These are phyloP conservation scores for Sclerotinia subarctica DNA, from an alignment of 2,329 filamentous ascomycete species.

Conservation along the genomic window DNA sequence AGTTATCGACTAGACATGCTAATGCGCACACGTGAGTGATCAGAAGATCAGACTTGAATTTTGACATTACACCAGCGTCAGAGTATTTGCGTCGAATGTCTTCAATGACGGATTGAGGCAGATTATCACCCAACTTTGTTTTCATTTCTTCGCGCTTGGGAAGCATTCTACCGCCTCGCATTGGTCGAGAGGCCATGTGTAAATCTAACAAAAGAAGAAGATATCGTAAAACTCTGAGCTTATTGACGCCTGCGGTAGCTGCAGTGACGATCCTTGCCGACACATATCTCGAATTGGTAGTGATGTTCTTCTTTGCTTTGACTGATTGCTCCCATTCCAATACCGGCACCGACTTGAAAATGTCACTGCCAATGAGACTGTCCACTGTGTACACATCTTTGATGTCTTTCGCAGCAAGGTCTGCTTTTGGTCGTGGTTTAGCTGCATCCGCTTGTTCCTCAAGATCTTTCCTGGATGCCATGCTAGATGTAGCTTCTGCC, in stretches of 20 bases:
- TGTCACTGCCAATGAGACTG: slow-evolving; percentile 63
- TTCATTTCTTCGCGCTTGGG: slow-evolving; percentile 61
- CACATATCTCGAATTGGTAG: slow-evolving; percentile 59
- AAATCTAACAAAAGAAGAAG: slow-evolving; percentile 56
- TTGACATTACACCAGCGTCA: slow-evolving; percentile 60
- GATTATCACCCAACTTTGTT: slow-evolving; percentile 50
- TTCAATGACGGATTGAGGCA: slow-evolving; percentile 61
- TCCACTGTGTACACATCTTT: slow-evolving; percentile 70
- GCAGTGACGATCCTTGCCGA: slow-evolving; percentile 55
- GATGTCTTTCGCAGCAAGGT: slow-evolving; percentile 62
- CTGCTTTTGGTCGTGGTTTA: slow-evolving; percentile 71
- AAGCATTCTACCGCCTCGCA: slow-evolving; percentile 47
- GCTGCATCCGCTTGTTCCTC: slow-evolving; percentile 62
- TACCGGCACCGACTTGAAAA: slow-evolving; percentile 65
- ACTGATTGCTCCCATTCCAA: slow-evolving; percentile 71
- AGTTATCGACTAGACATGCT: slow-evolving; percentile 69
- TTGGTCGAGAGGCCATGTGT: slow-evolving; percentile 47
- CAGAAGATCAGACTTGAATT: slow-evolving; percentile 68
- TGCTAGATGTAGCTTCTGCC: slow-evolving; percentile 57
- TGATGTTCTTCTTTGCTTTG: slow-evolving; percentile 55
- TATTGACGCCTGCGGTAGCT: slow-evolving; percentile 45
- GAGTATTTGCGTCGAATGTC: slow-evolving; percentile 68
- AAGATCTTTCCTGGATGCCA: slow-evolving; percentile 64
- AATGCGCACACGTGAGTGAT: slow-evolving; percentile 71
- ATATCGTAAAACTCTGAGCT: slow-evolving; percentile 59